A percentile compares a stretch with the other conserved stretches of the same genome.
Conservation (phyloP, 495 filamentous ascomycete genomes). For the Aspergillus bertholletiae region DNA sequence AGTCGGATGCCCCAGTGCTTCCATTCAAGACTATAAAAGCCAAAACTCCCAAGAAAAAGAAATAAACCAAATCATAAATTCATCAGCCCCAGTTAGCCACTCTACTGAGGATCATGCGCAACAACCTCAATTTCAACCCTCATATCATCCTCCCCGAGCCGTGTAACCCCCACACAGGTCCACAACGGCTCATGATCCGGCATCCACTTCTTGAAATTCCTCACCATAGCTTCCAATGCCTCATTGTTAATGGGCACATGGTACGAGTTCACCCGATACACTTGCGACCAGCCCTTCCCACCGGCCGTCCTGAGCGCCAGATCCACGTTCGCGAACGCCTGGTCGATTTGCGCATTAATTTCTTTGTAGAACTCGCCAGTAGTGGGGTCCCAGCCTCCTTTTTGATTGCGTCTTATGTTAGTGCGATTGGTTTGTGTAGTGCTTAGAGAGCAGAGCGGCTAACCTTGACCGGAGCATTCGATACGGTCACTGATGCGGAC, state of each 20-base stretch:
- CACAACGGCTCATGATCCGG: conserved; percentile 48
- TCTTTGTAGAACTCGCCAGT: conserved; percentile 33
- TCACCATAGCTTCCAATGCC: conserved; percentile 35
- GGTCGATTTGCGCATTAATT: conserved; percentile 47
- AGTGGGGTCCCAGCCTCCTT: conserved; percentile 50
- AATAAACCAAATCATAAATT: too few species aligned
- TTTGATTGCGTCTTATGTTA: not conserved
- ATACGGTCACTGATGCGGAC: conserved; percentile 51
- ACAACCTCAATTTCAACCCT: conserved; percentile 56
- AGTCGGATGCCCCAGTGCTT: too few species aligned
- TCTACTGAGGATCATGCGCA: conserved; percentile 32
- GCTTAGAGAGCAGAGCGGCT: not conserved
- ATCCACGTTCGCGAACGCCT: conserved; percentile 54
- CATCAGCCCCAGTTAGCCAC: too few species aligned
- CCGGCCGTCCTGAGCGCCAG: conserved; percentile 44
- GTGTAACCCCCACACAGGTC: conserved; percentile 44
- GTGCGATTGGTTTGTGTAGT: too few species aligned
- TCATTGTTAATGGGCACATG: conserved; percentile 39
- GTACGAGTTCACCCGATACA: conserved; percentile 49
- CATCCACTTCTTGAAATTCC: conserved; percentile 47
- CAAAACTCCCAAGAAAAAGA: too few species aligned
- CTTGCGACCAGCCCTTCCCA: conserved; percentile 56
- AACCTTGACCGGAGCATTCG: conserved; percentile 53
- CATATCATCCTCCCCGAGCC: conserved; percentile 45
- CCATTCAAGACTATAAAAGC: too few species aligned